phyloP scores from a whole-genome alignment of 2,329 filamentous ascomycete genomes.

The Metarhizium rileyi region DNA sequence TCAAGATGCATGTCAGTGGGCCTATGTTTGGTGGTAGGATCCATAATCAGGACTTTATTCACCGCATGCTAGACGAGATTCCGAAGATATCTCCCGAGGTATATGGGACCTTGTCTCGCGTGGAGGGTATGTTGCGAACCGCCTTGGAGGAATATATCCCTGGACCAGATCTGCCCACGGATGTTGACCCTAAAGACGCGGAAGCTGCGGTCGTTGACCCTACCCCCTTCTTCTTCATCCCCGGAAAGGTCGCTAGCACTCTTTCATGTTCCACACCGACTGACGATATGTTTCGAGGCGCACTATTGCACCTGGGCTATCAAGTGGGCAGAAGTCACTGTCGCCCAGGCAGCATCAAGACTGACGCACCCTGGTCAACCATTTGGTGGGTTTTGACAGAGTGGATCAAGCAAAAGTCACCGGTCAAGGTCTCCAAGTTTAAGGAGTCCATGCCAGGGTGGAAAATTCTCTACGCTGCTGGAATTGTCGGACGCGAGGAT shows the following conservation, averaged over 20 bases:
- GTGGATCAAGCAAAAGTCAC: conserved; percentile 74
- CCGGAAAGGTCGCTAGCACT: conserved; percentile 63
- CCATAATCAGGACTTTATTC: conserved; percentile 76
- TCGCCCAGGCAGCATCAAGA: conserved; percentile 83
- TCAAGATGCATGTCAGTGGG: conserved; percentile 77
- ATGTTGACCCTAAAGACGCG: conserved; percentile 29
- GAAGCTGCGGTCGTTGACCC: conserved; percentile 59
- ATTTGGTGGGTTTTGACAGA: conserved; percentile 92
- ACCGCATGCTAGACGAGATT: conserved; percentile 64
- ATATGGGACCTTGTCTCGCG: conserved; percentile 71
- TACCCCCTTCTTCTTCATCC: conserved; percentile 79
- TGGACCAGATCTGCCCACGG: conserved; percentile 27
- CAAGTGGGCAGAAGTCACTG: conserved; percentile 78
- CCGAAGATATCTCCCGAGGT: conserved; percentile 54
- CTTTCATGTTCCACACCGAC: conserved; percentile 72
- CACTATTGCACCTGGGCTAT: conserved; percentile 72
- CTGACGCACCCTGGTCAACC: conserved; percentile 79
- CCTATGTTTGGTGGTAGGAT: conserved; percentile 93
- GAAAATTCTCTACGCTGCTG: conserved; percentile 46
- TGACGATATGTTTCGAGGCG: conserved; percentile 72
- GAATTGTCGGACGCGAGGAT: conserved; percentile 23
- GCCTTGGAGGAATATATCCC: conserved; percentile 64
- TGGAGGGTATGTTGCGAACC: conserved; percentile 86
- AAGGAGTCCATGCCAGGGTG: conserved; percentile 62
- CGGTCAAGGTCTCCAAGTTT: conserved; percentile 64